Evolutionary conservation across 2,329 filamentous ascomycete species (phyloP).

Genomic region (Scopulariopsis brevicaulis): DNA sequence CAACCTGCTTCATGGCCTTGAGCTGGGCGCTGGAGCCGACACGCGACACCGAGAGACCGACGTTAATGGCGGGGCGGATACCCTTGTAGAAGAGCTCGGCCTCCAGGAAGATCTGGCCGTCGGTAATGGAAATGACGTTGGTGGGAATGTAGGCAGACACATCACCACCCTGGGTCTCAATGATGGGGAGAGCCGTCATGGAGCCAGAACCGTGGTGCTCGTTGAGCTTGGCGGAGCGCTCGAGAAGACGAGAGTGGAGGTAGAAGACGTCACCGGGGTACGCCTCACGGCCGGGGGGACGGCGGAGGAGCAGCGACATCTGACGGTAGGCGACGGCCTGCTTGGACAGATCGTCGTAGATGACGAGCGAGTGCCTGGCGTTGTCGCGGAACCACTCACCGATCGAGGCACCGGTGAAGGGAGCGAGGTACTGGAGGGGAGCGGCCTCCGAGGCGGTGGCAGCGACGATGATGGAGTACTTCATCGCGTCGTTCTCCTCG

Average conservation of each 20-base stretch:
- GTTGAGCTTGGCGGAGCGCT: conserved; percentile 99
- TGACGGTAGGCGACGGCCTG: conserved; percentile 97
- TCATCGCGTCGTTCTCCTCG: conserved; percentile 99
- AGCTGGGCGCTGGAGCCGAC: conserved; percentile 99
- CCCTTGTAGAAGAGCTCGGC: conserved; percentile 99
- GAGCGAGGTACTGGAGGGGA: conserved; percentile 86
- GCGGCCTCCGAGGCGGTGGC: conserved; percentile 96
- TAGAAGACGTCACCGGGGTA: conserved; percentile 99
- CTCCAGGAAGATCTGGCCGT: conserved; percentile 99
- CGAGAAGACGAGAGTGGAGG: conserved; percentile 96
- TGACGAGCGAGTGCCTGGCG: conserved; percentile 78
- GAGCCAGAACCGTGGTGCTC: conserved; percentile 90
- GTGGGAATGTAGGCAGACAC: conserved; percentile 99
- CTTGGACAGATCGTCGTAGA: conserved; percentile 95
- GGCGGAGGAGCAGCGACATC: conserved; percentile 96
- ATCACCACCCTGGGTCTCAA: conserved; percentile 99
- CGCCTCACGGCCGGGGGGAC: conserved; percentile 96
- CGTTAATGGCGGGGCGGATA: conserved; percentile 99
- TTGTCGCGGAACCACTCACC: conserved; percentile 72
- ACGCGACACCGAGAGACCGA: conserved; percentile 99
- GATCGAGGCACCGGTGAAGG: conserved; percentile 64
- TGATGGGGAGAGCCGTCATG: conserved; percentile 91
- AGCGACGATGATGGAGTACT: conserved; percentile 89
- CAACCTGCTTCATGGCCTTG: conserved; percentile 99
- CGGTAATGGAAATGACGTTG: conserved; percentile 99